A percentile compares a stretch with the other conserved stretches of the same genome.
phyloP scores from a whole-genome alignment of 1,284 basidiomycete species.

The Marasmius sp. region DNA sequence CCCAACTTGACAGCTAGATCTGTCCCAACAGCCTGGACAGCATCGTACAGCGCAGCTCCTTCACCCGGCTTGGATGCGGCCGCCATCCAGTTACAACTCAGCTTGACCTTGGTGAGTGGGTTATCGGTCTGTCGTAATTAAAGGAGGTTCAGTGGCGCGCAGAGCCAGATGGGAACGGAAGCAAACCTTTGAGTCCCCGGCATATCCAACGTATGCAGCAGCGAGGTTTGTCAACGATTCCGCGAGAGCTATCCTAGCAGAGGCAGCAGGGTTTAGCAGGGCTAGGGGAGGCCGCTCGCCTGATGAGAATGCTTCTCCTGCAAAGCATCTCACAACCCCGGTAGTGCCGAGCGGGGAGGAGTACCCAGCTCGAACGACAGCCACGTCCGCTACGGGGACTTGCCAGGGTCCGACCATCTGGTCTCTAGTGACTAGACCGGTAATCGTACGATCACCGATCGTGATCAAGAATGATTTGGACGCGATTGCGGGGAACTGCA shows the following conservation, averaged over 20 bases:
- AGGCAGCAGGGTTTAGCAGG: constrained; percentile 83
- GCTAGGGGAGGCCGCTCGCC: constrained; percentile 96
- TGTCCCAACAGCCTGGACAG: constrained; percentile 90
- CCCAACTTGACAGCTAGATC: constrained; percentile 95
- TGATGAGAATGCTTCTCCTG: constrained; percentile 96
- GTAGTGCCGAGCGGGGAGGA: background rate
- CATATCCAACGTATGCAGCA: constrained; percentile 71
- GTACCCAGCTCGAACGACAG: constrained; percentile 93
- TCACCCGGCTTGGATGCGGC: constrained; percentile 91
- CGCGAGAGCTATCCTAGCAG: constrained; percentile 94
- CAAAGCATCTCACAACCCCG: constrained; percentile 75
- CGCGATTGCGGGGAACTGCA: constrained; percentile 89
- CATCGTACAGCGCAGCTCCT: constrained; percentile 89
- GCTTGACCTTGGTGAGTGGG: constrained; percentile 76
- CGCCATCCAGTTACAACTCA: constrained; percentile 99
- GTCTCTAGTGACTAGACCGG: constrained; percentile 92
- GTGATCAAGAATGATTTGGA: constrained; percentile 99
- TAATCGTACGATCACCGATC: constrained; percentile 94
- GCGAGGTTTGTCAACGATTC: constrained; percentile 93
- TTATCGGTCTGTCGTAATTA: constrained; percentile 24
- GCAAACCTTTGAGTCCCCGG: background rate
- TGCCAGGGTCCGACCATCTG: constrained; percentile 99
- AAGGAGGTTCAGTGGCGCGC: background rate
- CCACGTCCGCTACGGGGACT: constrained; percentile 96
- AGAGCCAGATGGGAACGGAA: background rate